A percentile compares a stretch with the other conserved stretches of the same genome.
These are phyloP conservation scores for Gastrolobium villosum DNA, from an alignment of 306 rosid species.

Conservation along the genomic window DNA sequence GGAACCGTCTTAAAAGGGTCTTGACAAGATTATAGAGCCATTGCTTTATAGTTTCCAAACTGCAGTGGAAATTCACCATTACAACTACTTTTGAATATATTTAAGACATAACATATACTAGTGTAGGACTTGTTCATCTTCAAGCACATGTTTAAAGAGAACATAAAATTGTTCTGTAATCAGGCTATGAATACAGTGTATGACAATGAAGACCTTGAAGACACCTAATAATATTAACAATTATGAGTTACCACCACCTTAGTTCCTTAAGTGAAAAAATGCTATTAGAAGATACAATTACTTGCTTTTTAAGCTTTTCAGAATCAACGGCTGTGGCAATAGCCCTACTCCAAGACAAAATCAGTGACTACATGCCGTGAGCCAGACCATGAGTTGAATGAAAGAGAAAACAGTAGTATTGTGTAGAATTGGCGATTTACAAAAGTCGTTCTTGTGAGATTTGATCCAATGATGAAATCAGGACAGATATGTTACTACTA, in stretches of 20 bases:
- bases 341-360: conserved; percentile 2
- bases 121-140: conserved; percentile 6
- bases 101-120: neutral
- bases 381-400: conserved; percentile 2
- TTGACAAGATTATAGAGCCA: conserved; percentile 68
- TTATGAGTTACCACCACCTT: neutral
- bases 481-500: too few relatives aligned
- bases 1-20: conserved; percentile 70
- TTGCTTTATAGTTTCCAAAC: conserved; percentile 68
- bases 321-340: neutral
- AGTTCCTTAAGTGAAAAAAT: neutral
- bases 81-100: conserved; percentile 20
- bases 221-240: neutral
- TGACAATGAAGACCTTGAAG: conserved; percentile 11
- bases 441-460: neutral
- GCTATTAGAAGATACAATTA: neutral
- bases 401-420: neutral
- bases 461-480: neutral
- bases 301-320: neutral
- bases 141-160: conserved; percentile 5
- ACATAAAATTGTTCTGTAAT: neutral
- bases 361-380: neutral
- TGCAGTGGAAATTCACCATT: conserved; percentile 54
- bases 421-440: conserved; percentile 5
- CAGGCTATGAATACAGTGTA: neutral